A percentile compares a stretch with the other conserved stretches of the same genome.
phyloP scores from a whole-genome alignment of 1,284 basidiomycete genomes.

The Ganoderma meredithae region DNA sequence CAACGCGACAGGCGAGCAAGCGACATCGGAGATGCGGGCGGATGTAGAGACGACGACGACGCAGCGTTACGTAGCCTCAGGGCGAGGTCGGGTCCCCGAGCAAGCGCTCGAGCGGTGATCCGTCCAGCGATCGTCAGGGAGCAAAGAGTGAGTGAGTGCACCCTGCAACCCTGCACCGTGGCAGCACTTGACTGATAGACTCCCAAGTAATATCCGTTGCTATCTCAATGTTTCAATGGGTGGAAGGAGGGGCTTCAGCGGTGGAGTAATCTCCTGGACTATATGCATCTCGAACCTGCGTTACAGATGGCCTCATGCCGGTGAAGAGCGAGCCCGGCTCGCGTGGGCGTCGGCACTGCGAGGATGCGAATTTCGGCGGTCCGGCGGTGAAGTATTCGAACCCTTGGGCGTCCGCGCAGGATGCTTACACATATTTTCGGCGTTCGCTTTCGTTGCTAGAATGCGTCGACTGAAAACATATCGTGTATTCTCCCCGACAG shows the following conservation, averaged over 20 bases:
- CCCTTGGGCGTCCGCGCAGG: background rate
- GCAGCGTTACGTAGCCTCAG: background rate
- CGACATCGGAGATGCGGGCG: background rate
- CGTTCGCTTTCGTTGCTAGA: background rate
- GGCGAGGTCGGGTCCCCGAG: background rate
- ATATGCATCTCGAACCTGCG: conserved; percentile 2
- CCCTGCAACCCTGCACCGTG: background rate
- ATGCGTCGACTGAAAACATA: background rate
- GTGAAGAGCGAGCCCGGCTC: background rate
- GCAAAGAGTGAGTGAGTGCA: conserved; percentile 1
- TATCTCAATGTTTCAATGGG: background rate
- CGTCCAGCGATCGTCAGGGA: conserved; percentile 5
- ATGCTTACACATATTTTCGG: conserved; percentile 1
- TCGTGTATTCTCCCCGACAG: background rate
- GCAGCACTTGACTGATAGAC: background rate
- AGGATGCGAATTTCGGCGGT: background rate
- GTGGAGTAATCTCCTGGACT: background rate
- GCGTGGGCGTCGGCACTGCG: background rate
- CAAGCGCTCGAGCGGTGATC: conserved; percentile 4
- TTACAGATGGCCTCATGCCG: background rate
- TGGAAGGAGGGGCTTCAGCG: background rate
- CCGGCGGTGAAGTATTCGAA: background rate
- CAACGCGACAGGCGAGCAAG: background rate
- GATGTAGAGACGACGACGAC: background rate
- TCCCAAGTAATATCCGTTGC: background rate